Percentiles rank a stretch among this genome's conserved stretches.
phyloP scores from a whole-genome alignment of 2,329 filamentous ascomycete genomes.

The Paraphaeosphaeria minitans region DNA sequence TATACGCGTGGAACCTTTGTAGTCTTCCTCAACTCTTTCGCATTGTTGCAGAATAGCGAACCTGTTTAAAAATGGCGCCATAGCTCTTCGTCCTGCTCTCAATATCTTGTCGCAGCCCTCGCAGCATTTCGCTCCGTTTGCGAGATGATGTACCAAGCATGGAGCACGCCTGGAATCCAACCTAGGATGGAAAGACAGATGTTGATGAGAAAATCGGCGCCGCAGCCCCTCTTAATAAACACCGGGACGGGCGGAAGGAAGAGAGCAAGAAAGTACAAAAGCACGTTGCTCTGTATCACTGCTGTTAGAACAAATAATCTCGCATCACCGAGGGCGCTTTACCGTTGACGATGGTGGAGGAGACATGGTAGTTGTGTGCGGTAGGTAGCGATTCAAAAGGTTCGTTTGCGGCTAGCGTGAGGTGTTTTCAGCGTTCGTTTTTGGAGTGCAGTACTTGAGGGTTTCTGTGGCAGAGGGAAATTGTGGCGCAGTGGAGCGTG shows the following conservation, averaged over 20 bases:
- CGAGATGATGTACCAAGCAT: slow-evolving; percentile 35
- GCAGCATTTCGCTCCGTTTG: slow-evolving; percentile 16
- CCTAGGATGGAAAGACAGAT: slow-evolving; percentile 46
- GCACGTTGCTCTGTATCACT: slow-evolving; percentile 26
- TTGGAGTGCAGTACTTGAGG: neutral
- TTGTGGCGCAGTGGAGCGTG: neutral
- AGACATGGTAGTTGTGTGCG: slow-evolving; percentile 4
- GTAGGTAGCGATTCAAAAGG: neutral
- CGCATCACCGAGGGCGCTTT: neutral
- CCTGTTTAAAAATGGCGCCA: neutral
- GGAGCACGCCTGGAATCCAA: slow-evolving; percentile 39
- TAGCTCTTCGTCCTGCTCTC: neutral
- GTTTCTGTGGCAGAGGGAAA: neutral
- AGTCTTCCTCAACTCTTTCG: neutral
- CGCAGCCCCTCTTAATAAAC: slow-evolving; percentile 47
- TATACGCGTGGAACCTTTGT: neutral
- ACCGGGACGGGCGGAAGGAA: slow-evolving; percentile 49
- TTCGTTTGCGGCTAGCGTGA: neutral
- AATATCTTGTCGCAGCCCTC: neutral
- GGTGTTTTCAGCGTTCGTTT: neutral
- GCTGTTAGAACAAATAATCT: neutral
- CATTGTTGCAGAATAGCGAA: neutral
- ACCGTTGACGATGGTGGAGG: slow-evolving; percentile 9
- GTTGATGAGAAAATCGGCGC: slow-evolving; percentile 50
- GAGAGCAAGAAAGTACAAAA: slow-evolving; percentile 41